Conservation (phyloP, 2,329 filamentous ascomycete genomes). For the Hymenoscyphus scutula region DNA sequence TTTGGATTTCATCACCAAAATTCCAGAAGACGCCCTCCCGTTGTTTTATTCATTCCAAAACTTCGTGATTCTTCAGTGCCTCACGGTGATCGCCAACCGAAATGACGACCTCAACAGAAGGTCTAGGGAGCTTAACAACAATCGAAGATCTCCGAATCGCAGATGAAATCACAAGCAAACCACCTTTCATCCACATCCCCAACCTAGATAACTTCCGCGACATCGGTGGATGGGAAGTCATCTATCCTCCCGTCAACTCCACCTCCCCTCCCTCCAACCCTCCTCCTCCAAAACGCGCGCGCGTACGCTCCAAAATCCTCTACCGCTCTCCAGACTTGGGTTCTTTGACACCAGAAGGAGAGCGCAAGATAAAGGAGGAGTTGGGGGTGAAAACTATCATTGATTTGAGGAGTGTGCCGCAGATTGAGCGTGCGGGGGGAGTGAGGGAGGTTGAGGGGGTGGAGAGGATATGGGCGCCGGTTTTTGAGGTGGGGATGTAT, state of each 20-base stretch:
- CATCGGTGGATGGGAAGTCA: conserved; percentile 52
- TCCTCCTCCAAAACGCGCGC: conserved; percentile 27
- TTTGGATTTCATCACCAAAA: too few species aligned
- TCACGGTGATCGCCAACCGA: too few species aligned
- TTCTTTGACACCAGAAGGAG: conserved; percentile 51
- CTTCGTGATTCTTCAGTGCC: too few species aligned
- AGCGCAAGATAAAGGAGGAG: conserved; percentile 46
- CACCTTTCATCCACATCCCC: conserved; percentile 49
- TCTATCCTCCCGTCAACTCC: too few species aligned
- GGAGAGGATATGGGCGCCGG: conserved; percentile 56
- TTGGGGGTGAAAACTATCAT: conserved; percentile 62
- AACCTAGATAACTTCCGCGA: conserved; percentile 67
- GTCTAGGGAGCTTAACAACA: background rate
- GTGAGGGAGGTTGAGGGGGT: conserved; percentile 49
- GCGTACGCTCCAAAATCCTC: conserved; percentile 52
- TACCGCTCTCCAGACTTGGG: conserved; percentile 70
- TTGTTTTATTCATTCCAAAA: too few species aligned
- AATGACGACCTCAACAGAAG: background rate
- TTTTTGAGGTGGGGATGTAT: conserved; percentile 62
- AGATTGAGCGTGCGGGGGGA: conserved; percentile 50
- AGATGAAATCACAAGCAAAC: conserved; percentile 16
- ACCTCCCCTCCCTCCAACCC: conserved; percentile 2
- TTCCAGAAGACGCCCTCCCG: too few species aligned
- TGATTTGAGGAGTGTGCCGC: conserved; percentile 62
- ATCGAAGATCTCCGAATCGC: background rate